Base-by-base conservation (phyloP, 176 grass and related monocot species). In the Triticum timopheevii region DNA sequence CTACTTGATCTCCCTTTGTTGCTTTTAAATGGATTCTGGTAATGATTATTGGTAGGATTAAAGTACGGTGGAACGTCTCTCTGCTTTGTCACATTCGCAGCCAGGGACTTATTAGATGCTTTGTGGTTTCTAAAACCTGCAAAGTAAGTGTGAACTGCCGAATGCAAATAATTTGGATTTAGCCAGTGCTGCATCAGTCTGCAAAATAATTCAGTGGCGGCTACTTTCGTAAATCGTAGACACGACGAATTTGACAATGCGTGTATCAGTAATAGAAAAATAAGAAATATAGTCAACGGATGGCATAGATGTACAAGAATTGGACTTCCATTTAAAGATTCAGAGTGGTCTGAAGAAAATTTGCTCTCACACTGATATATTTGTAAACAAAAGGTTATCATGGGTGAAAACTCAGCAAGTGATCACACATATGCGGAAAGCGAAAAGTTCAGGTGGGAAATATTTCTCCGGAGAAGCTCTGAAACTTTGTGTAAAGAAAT, bases 61-160 rank as follows among this genome's bases (percentile, higher is more conserved):
- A 10, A n/a, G 10, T 23, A 9, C n/a, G 69, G 23, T 13, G 52
- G 30, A 79, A 66, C 24, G 35, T 71, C 73, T 79, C 58, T 52
- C 33, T 66, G 73, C 79, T 90, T 83, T 65, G 56, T 45, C 65
- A 24, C 65, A 47, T 47, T 87, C 23, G 33, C 54, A 78, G 31
- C 52, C 56, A 19, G 65, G 78, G 31, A 86, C 89, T 11, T 31
- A 16, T 34, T 62, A 40, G 73, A 39, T 13, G 67, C 82, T 82
- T 82, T 86, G 5, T 7, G 39, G 69, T 74, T 69, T 65, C 5
- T 33, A 65, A 86, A 82, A 79, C 54, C 56, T 73, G 74, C 1
- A 73, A 87, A 83, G 77, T 90, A 86, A 83, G 77, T 90, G 15
- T 58, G 79, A 79, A 86, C 40, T 28, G 5, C 20, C 27, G 30